Conservation (phyloP, 441 rosid species). For the Populus hybrid region DNA sequence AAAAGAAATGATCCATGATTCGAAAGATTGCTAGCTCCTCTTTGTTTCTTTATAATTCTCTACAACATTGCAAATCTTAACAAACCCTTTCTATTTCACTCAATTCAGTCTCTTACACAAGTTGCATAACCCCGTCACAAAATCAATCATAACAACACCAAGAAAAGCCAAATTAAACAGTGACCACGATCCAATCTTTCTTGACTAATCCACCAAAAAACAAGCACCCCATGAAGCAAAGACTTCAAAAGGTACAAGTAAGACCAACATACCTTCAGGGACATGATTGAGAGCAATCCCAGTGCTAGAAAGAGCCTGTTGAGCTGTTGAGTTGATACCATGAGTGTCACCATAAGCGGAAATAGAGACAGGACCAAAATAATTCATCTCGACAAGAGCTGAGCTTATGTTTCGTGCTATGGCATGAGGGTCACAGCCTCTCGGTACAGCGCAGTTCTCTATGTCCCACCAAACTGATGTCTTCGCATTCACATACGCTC, state of each 20-base stretch:
- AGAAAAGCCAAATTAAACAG: neutral
- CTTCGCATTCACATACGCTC: conserved; percentile 60
- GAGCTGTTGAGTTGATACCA: conserved; percentile 53
- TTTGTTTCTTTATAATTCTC: no score
- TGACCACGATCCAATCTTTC: neutral
- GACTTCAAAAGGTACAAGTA: neutral
- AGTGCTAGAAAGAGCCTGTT: conserved; percentile 80
- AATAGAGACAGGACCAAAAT: conserved; percentile 75
- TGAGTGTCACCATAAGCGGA: conserved; percentile 86
- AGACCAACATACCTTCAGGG: conserved; percentile 61
- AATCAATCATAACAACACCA: neutral
- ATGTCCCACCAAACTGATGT: conserved; percentile 98
- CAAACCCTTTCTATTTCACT: neutral
- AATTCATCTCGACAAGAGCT: conserved; percentile 64
- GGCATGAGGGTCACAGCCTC: conserved; percentile 54
- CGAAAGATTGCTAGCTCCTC: no score
- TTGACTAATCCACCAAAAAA: neutral
- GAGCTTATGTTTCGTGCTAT: conserved; percentile 83
- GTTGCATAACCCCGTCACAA: neutral
- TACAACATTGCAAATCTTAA: neutral
- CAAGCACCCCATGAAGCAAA: neutral
- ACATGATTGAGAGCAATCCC: conserved; percentile 91
- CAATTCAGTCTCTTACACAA: neutral
- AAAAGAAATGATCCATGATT: neutral
- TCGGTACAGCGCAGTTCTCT: conserved; percentile 87